Evolutionary conservation across 257 asterid genomes (phyloP), one percentile per base, ranked within the genome.

Genomic region (Datura wrightii): DNA sequence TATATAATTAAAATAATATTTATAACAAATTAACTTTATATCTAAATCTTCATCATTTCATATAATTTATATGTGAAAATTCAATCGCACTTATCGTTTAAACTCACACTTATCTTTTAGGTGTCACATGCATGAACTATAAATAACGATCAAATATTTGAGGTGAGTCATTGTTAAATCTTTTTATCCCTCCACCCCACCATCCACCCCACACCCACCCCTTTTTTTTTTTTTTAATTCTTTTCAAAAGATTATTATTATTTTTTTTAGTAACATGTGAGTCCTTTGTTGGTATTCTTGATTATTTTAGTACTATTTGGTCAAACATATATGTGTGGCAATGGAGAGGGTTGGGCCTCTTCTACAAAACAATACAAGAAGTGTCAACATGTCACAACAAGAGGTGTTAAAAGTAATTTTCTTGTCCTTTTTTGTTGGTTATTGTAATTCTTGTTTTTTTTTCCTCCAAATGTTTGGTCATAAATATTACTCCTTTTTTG

Each of bases 281-380:
- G 4, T 71, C 8, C 7, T 44, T 46, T 46, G 58, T 46, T 72
- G 18, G 10, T 24, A 46, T 72, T 13, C 59, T 19, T 46, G 41
- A 72, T 72, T 72, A 72, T 46, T n/a, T 46, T 19, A n/a, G 1
- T 74, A 24, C 31, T 24, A 31, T 19, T 74, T 74, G 42, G 80
- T 74, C 80, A 74, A 72, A 74, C 58, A 46, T 46, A 46, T 18
- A 18, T 70, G 55, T 39, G 79, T 74, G 59, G 59, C 80, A 48
- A 31, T 24, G 0, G 19, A 46, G 18, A 48, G 41, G 2, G 7
- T 19, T 19, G 79, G 37, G 14, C 79, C 79, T 71, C 15, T 3
- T n/a, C 56, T 71, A 15, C 36, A 44, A 24, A 71, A 71, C 42
- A 71, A 70, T 72, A 72, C n/a, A 71, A 2, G 6, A 24, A 50